Evolutionary conservation across 257 asterid species (phyloP).

Genomic region (Mitragyna speciosa): DNA sequence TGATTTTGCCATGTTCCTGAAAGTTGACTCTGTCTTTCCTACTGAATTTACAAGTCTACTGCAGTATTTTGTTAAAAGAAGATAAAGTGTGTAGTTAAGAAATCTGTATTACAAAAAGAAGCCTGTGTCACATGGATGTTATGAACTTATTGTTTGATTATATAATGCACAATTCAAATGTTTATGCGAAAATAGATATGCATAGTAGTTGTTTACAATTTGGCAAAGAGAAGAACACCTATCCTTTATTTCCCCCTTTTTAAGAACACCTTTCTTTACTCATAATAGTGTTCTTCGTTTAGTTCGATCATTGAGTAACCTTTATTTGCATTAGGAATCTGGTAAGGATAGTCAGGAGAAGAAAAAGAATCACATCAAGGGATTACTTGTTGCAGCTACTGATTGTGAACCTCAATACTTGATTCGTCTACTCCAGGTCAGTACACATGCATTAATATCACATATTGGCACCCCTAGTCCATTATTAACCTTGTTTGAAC

Average conservation of each 20-base stretch:
- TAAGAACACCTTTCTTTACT: neutral
- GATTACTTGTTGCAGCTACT: constrained; percentile 85
- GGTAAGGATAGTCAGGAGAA: constrained; percentile 93
- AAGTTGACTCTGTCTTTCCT: no score
- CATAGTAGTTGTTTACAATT: neutral
- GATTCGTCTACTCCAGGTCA: constrained; percentile 95
- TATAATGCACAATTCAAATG: neutral
- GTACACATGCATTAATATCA: constrained; percentile 13
- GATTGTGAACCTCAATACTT: constrained; percentile 96
- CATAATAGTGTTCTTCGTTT: neutral
- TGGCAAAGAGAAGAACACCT: neutral
- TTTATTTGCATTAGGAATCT: constrained; percentile 61
- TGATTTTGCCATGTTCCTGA: no score
- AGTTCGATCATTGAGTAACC: constrained; percentile 18
- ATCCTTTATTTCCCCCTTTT: no score
- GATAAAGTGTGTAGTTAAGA: no score
- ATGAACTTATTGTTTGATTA: neutral
- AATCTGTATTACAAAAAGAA: neutral
- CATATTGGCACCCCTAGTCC: constrained; percentile 20
- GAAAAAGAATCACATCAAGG: constrained; percentile 84
- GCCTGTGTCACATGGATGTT: neutral
- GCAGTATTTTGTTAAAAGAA: no score
- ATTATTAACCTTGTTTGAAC: constrained; percentile 35
- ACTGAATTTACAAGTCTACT: no score
- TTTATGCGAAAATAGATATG: neutral